phyloP scores from a whole-genome alignment of 116 monocot genomes.

The Dioscorea cayenensis region DNA sequence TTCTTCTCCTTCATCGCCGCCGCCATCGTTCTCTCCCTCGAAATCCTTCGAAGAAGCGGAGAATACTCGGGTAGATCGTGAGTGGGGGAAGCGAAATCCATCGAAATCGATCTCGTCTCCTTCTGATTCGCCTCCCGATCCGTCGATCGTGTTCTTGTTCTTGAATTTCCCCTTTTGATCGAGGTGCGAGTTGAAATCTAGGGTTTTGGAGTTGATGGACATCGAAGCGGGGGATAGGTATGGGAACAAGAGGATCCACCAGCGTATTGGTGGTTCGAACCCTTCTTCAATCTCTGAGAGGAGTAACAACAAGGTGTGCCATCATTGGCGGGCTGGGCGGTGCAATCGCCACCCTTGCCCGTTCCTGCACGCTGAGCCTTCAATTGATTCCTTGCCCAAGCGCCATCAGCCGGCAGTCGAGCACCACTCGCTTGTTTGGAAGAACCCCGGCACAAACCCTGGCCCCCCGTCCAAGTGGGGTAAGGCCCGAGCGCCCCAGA shows the following conservation, averaged over 20 bases:
- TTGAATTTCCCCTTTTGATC: not conserved
- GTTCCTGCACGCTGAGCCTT: slow-evolving; percentile 70
- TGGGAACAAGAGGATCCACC: slow-evolving; percentile 47
- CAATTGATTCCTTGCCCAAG: slow-evolving; percentile 1
- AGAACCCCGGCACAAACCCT: slow-evolving; percentile 27
- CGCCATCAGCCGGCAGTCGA: slow-evolving; percentile 3
- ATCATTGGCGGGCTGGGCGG: slow-evolving; percentile 68
- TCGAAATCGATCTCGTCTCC: not conserved
- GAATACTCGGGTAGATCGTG: not conserved
- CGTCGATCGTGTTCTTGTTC: too few relatives aligned
- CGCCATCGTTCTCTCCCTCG: not conserved
- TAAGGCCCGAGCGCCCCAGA: slow-evolving; percentile 20
- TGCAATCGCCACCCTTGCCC: slow-evolving; percentile 76
- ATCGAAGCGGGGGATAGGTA: slow-evolving; percentile 37
- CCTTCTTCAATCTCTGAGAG: not conserved
- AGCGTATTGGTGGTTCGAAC: slow-evolving; percentile 18
- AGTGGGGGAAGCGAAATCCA: not conserved
- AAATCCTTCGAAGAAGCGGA: not conserved
- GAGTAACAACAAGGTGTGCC: slow-evolving; percentile 52
- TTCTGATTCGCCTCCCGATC: too few relatives aligned
- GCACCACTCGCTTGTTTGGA: slow-evolving; percentile 32
- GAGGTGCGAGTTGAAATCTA: not conserved
- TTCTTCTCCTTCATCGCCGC: not conserved
- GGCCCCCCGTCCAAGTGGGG: slow-evolving; percentile 62
- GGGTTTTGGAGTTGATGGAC: slow-evolving; percentile 34